Evolutionary conservation across 2,329 filamentous ascomycete species (phyloP), one percentile per base, ranked within the genome.

Genomic region (Pseudogymnoascus sp.): DNA sequence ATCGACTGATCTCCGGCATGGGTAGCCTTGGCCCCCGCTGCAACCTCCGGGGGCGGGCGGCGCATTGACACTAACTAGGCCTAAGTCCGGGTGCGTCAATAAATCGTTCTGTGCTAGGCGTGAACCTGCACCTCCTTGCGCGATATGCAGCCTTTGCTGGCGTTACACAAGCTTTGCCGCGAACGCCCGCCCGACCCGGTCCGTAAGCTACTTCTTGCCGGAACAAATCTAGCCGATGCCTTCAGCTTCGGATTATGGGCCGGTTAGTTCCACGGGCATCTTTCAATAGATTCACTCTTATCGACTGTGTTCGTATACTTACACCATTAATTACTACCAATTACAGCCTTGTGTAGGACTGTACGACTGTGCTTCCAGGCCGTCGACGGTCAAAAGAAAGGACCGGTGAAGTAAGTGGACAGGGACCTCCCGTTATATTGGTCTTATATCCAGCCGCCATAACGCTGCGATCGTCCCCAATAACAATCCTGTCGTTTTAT

Each of bases 1-100:
- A 55, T 55, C 49, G 28, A 55, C 49, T 55, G 49, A 55, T 55
- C 49, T 33, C 28, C 49, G 49, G 28, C 28, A 55, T 55, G 49
- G 45, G 49, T 55, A 55, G n/a, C 28, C n/a, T 21, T 55, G 28
- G 49, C 28, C 28, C 49, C 16, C 9, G 28, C 49, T 55, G 28
- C 14, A 55, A 55, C 49, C 25, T 55, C 28, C 16, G 49, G 49
- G 16, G 28, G 49, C 45, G 45, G 25, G 25, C 45, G 45, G 45
- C 45, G 45, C 45, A 31, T 18, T 12, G 45, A 55, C 49, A 55
- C 28, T 16, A 55, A 55, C 49, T 33, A 16, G 28, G 49, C n/a
- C 28, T n/a, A 35, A 21, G 5, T 55, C 49, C 28, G 49, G 49
- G 16, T 35, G 49, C 49, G 28, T 55, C 28, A 21, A 31, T 55